These are phyloP conservation scores for Colletotrichum sansevieriae DNA, from an alignment of 2,329 filamentous ascomycete genomes.

Conservation along the genomic window DNA sequence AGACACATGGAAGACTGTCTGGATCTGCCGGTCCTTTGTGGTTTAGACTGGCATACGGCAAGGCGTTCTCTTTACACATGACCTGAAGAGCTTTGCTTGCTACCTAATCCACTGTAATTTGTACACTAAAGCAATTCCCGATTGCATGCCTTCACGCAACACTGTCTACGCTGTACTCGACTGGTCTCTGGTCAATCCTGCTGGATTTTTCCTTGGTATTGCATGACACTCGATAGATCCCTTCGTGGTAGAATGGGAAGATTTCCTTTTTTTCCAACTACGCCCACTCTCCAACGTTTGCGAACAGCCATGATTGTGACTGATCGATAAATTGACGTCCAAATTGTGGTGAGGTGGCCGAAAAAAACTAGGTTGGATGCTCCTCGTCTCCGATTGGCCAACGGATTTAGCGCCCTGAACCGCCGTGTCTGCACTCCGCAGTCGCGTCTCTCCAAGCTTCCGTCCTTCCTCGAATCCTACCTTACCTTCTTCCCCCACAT, in stretches of 20 bases:
- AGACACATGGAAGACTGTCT: slow-evolving; percentile 49
- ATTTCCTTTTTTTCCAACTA: slow-evolving; percentile 29
- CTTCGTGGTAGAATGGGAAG: slow-evolving; percentile 36
- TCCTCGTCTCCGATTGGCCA: slow-evolving; percentile 28
- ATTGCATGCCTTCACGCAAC: slow-evolving; percentile 56
- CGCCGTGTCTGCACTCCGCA: slow-evolving; percentile 19
- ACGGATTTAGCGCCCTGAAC: background rate
- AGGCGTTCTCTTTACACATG: slow-evolving; percentile 58
- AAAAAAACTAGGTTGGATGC: background rate
- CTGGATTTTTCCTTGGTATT: slow-evolving; percentile 40
- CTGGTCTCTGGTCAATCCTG: slow-evolving; percentile 42
- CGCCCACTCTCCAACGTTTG: background rate
- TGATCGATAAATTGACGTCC: too few relatives aligned
- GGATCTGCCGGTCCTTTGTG: slow-evolving; percentile 57
- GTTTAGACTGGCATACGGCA: slow-evolving; percentile 64
- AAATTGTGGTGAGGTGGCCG: background rate
- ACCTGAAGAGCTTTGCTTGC: slow-evolving; percentile 57
- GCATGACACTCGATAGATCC: slow-evolving; percentile 36
- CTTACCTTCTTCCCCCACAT: slow-evolving; percentile 30
- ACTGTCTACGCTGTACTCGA: slow-evolving; percentile 50
- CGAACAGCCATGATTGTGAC: too few relatives aligned
- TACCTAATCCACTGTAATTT: slow-evolving; percentile 73
- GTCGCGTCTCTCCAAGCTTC: slow-evolving; percentile 30
- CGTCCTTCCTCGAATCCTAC: too few relatives aligned
- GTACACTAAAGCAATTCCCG: slow-evolving; percentile 70